Percentiles rank a stretch among this genome's conserved stretches.
phyloP scores from a whole-genome alignment of 2,329 filamentous ascomycete genomes.

The Ophiocordyceps camponoti-saundersi region DNA sequence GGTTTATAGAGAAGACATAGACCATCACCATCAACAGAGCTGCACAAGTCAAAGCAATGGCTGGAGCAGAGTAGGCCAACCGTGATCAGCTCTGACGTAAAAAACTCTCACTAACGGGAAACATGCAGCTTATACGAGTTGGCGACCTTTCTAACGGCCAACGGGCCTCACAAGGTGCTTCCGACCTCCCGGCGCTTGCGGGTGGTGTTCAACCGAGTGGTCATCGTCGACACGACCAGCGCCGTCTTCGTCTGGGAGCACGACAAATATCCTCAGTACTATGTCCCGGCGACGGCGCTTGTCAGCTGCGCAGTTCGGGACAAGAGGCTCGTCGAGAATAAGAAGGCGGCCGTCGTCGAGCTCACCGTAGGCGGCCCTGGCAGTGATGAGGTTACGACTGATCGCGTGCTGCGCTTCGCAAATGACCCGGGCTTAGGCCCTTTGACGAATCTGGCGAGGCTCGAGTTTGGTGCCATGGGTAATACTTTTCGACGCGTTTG shows the following conservation, averaged over 20 bases:
- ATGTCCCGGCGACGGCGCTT: conserved; percentile 16
- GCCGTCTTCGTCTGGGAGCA: conserved; percentile 27
- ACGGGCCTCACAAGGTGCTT: conserved; percentile 10
- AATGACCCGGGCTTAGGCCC: conserved; percentile 18
- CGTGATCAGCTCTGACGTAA: too few species aligned
- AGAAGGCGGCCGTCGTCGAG: conserved; percentile 14
- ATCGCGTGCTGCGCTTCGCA: conserved; percentile 20
- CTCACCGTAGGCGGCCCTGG: conserved; percentile 11
- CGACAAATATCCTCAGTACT: conserved; percentile 28
- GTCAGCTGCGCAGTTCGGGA: conserved; percentile 12
- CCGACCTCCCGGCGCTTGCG: conserved; percentile 14
- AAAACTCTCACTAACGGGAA: not conserved
- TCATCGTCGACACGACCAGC: conserved; percentile 19
- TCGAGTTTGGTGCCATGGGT: conserved; percentile 19
- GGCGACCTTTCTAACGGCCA: conserved; percentile 8
- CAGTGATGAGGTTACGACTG: conserved; percentile 10
- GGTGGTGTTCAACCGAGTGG: conserved; percentile 14
- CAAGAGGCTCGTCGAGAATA: conserved; percentile 8
- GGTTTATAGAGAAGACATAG: too few species aligned
- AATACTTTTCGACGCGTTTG: not conserved
- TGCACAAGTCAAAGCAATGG: too few species aligned
- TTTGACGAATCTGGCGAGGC: conserved; percentile 14
- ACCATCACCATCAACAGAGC: too few species aligned
- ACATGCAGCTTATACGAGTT: conserved; percentile 11
- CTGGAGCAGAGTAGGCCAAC: too few species aligned